Conservation (phyloP, 2,329 filamentous ascomycete species). For the Pseudocercospora musae region DNA sequence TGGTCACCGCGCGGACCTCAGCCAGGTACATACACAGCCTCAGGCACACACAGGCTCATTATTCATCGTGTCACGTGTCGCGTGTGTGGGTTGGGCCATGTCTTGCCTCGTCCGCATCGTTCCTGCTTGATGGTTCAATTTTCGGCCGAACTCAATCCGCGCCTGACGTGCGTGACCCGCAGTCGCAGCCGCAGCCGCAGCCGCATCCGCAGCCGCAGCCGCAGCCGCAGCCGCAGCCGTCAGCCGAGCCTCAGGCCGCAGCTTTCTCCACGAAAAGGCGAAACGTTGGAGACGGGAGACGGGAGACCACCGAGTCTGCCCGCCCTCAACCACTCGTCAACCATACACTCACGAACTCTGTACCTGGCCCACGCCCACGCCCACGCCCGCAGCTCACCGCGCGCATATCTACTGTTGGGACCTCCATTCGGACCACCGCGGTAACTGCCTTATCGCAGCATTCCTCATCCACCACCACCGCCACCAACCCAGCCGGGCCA, state of each 20-base stretch:
- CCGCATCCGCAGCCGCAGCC: not conserved
- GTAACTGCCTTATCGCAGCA: not conserved
- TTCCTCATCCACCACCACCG: not conserved
- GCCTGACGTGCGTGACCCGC: slow-evolving; percentile 1
- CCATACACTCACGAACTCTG: not conserved
- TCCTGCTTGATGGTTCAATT: not conserved
- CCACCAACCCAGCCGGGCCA: too few relatives aligned
- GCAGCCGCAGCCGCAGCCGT: not conserved
- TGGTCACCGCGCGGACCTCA: not conserved
- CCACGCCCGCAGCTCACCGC: not conserved
- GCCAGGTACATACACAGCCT: too few relatives aligned
- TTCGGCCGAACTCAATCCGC: not conserved
- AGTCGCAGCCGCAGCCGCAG: not conserved
- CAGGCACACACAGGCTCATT: too few relatives aligned
- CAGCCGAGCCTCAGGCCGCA: not conserved
- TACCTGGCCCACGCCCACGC: not conserved
- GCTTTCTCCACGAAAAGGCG: slow-evolving; percentile 2
- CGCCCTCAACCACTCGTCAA: slow-evolving; percentile 1
- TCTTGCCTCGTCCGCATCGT: not conserved
- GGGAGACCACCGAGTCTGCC: not conserved
- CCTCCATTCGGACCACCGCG: not conserved
- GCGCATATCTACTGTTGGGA: not conserved
- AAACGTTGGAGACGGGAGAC: not conserved
- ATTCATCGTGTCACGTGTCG: too few relatives aligned
- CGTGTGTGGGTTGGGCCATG: too few relatives aligned